Base-by-base conservation (phyloP, 805 yeast species). In the Cyberlindnera meyerae region DNA sequence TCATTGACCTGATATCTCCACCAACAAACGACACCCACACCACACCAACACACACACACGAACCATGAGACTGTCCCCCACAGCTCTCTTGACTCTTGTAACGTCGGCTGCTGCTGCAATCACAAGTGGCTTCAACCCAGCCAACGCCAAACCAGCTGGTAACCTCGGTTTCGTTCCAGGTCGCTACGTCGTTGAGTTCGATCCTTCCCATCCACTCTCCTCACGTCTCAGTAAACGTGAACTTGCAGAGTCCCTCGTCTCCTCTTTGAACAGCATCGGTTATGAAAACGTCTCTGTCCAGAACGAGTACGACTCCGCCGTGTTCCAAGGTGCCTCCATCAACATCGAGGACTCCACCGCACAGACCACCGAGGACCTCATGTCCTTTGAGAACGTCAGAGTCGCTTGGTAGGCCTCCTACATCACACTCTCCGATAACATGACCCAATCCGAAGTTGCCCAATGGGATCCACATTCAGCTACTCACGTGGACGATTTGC, bases 21-120 rank as follows among this genome's bases (percentile, higher is more conserved):
- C n/a, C n/a, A n/a, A n/a, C n/a, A n/a, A n/a, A n/a, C n/a, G n/a
- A n/a, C n/a, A n/a, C n/a, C n/a, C n/a, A n/a, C n/a, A n/a, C n/a
- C n/a, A n/a, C n/a, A n/a, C n/a, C n/a, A n/a, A 20, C 9, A 8
- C 22, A 20, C 7, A 7, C 9, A 9, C 22, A 8, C 22, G 22
- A 20, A 20, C 22, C 7, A 20, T 20, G 22, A 20, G 22, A 20
- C 22, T 20, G 22, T 20, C 22, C 22, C 22, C 22, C 22, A 9
- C 22, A 20, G 22, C 22, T 20, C 22, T 20, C 22, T 9, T 20
- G 9, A 20, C 22, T 20, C 9, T 20, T 9, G 29, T 43, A 13
- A 32, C 43, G 37, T 51, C 55, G 27, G 50, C 46, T 51, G 48
- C 51, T 13, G 29, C 29, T 14, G 13, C 11, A 9, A 27, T 27